Conservation (phyloP, 805 yeast genomes). For the Nakazawaea ernobii region DNA sequence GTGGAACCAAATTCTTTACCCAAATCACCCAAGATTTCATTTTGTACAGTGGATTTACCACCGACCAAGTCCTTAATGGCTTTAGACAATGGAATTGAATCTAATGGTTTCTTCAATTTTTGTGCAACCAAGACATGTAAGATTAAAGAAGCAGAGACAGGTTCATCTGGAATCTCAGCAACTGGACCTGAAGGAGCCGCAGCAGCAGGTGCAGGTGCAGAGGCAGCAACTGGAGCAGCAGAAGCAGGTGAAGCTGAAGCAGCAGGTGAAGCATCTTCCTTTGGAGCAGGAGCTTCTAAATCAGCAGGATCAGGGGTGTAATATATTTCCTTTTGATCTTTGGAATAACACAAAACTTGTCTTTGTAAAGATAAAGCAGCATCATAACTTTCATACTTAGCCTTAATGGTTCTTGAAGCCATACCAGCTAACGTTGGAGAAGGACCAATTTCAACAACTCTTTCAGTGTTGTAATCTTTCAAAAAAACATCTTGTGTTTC, state of each 20-base stretch:
- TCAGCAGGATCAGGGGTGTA: slow-evolving; percentile 81
- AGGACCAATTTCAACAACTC: slow-evolving; percentile 98
- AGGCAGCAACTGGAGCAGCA: slow-evolving; percentile 49
- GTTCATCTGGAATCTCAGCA: slow-evolving; percentile 81
- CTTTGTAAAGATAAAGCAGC: slow-evolving; percentile 93
- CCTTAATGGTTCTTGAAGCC: slow-evolving; percentile 94
- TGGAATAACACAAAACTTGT: slow-evolving; percentile 92
- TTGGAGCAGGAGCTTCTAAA: slow-evolving; percentile 29
- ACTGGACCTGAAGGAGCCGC: slow-evolving; percentile 77
- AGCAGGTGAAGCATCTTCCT: slow-evolving; percentile 30
- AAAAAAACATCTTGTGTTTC: slow-evolving; percentile 98
- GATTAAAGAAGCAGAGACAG: slow-evolving; percentile 76
- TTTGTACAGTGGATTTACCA: slow-evolving; percentile 98
- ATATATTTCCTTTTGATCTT: slow-evolving; percentile 94
- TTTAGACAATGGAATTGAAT: slow-evolving; percentile 79
- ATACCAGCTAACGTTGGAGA: slow-evolving; percentile 98
- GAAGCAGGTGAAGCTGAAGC: slow-evolving; percentile 52
- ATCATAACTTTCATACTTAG: slow-evolving; percentile 95
- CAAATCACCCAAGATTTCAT: slow-evolving; percentile 96
- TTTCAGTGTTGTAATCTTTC: slow-evolving; percentile 89
- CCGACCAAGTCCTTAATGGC: slow-evolving; percentile 96
- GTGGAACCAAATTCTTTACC: slow-evolving; percentile 98
- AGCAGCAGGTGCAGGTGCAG: slow-evolving; percentile 52
- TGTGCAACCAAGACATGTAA: slow-evolving; percentile 91
- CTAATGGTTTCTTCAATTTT: slow-evolving; percentile 87